Base-by-base conservation (phyloP, 805 yeast species). In the Spathaspora arborariae region DNA sequence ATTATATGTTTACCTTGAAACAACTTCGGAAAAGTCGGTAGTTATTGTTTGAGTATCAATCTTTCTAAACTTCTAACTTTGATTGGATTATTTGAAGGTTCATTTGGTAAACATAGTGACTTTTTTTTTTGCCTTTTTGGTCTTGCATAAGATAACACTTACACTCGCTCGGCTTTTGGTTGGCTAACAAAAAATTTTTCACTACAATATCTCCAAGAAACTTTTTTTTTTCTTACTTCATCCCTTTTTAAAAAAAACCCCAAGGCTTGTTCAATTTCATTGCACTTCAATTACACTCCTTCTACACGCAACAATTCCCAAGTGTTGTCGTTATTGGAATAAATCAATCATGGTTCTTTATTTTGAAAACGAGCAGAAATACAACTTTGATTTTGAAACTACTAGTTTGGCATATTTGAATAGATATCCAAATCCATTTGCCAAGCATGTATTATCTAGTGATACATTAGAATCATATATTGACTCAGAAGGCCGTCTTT, bases 361-460 rank as follows among this genome's bases (percentile, higher is more conserved):
- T 30, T 64, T 62, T 52, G 64, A 69, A 46, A 59, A 58, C 43
- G 51, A 61, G 16, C 66, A 64, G 52, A 48, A 50, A 16, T 72
- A 60, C 54, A 56, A 59, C 45, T 63, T 65, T 61, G 83, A 82
- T 54, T 90, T 90, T 57, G 73, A 75, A 42, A 84, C 92, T 0
- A 88, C 87, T 2, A 75, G 89, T 1, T 69, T 83, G 41, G 96
- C 96, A 1, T 84, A 85, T 60, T 83, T 88, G 66, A 71, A 70
- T 53, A 50, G 74, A 48, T 71, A 70, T 51, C 84, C 84, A 11
- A 83, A 84, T 62, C 98, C 98, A 2, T 90, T 76, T 61, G 84
- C 97, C 15, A 70, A 80, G 8, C 97, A 92, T 67, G 97, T 92
- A 10, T 70, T 84, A 30, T 85, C 96, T 6, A 82, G 81, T 21